These are phyloP conservation scores for Fagopyrum esculentum DNA, from an alignment of 148 eudicot genomes.

Conservation along the genomic window DNA sequence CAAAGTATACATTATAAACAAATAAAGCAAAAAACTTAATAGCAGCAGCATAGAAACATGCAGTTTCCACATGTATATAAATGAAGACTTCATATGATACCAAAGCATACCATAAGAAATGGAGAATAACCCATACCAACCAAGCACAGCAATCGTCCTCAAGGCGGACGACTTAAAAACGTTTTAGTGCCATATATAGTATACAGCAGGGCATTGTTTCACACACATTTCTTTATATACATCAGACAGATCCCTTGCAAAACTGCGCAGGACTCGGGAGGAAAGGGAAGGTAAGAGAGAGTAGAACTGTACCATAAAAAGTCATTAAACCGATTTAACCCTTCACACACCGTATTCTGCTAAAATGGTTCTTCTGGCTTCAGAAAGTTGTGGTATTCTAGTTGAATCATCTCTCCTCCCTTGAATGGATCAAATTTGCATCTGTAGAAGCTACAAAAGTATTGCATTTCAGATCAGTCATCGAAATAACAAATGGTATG, in stretches of 20 bases:
- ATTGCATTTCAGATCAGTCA: not conserved
- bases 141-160: not conserved
- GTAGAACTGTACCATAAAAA: conserved; percentile 9
- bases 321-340: not conserved
- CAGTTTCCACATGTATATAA: not conserved
- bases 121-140: conserved; percentile 1
- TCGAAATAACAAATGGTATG: not conserved
- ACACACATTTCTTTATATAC: conserved; percentile 1
- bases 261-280: not conserved
- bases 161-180: not conserved
- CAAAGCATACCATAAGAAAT: not conserved
- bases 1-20: not conserved
- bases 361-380: conserved; percentile 77
- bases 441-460: conserved; percentile 67
- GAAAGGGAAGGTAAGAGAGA: not conserved
- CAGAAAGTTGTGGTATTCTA: conserved; percentile 86
- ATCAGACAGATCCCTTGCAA: not conserved
- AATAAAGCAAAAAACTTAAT: not conserved
- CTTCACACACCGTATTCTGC: not conserved
- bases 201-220: conserved; percentile 2
- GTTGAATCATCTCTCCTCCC: conserved; percentile 92
- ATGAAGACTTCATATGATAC: not conserved
- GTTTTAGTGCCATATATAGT: not conserved
- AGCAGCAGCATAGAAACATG: not conserved
- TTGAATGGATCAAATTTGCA: conserved; percentile 70